Percentiles rank a stretch among this genome's conserved stretches.
Evolutionary conservation across 2,329 filamentous ascomycete species (phyloP).

Genomic region (Hymenoscyphus linearis): DNA sequence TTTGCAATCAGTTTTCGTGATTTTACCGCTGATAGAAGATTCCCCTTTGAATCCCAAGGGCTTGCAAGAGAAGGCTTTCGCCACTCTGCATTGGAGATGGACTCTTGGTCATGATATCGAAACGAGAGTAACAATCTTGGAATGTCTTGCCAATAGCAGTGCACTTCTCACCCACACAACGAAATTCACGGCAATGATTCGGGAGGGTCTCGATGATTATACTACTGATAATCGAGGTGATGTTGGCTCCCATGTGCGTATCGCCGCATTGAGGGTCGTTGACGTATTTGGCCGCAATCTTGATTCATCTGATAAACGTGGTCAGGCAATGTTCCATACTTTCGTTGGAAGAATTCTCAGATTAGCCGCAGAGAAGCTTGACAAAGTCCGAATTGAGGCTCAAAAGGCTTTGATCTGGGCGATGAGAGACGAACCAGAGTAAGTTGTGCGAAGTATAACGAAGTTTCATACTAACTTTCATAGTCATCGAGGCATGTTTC

Average conservation of each 20-base stretch:
- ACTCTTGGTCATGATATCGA: conserved; percentile 44
- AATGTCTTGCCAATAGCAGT: conserved; percentile 45
- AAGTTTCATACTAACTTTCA: neutral
- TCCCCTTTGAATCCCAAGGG: neutral
- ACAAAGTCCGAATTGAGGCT: conserved; percentile 71
- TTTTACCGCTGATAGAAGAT: conserved; percentile 10
- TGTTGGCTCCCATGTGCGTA: conserved; percentile 77
- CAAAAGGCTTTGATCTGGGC: conserved; percentile 33
- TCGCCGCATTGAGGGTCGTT: conserved; percentile 69
- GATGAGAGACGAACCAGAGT: neutral
- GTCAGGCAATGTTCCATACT: conserved; percentile 5
- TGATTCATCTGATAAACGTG: conserved; percentile 1
- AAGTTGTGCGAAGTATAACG: neutral
- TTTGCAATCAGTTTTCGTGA: conserved; percentile 43
- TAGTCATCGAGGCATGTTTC: neutral
- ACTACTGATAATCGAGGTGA: conserved; percentile 86
- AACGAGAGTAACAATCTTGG: conserved; percentile 49
- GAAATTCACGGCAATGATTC: conserved; percentile 33
- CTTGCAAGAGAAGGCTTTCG: conserved; percentile 28
- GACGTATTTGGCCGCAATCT: conserved; percentile 36
- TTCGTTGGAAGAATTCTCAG: conserved; percentile 43
- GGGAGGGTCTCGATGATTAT: conserved; percentile 74
- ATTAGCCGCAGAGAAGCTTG: conserved; percentile 81
- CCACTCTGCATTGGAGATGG: conserved; percentile 50
- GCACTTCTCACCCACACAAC: conserved; percentile 25